phyloP scores from a whole-genome alignment of 2,329 filamentous ascomycete species.

The Aspergillus awamori region DNA sequence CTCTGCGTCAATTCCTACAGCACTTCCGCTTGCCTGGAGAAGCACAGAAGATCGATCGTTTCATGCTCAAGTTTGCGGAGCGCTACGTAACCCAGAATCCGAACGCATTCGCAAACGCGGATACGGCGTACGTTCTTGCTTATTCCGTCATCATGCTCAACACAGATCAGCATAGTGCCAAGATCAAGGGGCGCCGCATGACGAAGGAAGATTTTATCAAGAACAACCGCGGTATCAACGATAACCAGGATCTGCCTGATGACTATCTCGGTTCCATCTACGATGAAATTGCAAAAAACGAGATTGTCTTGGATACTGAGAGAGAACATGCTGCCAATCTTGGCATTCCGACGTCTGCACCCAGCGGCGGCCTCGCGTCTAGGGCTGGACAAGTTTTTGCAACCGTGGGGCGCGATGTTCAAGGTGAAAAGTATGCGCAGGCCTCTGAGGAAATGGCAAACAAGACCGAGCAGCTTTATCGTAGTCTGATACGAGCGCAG shows the following conservation, averaged over 20 bases:
- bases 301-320: slow-evolving; percentile 94
- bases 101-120: slow-evolving; percentile 95
- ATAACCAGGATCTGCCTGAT: slow-evolving; percentile 87
- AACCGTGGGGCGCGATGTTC: slow-evolving; percentile 86
- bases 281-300: slow-evolving; percentile 86
- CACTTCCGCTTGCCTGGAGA: slow-evolving; percentile 94
- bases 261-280: slow-evolving; percentile 89
- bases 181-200: slow-evolving; percentile 82
- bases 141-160: slow-evolving; percentile 98
- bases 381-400: slow-evolving; percentile 86
- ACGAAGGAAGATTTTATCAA: slow-evolving; percentile 97
- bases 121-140: slow-evolving; percentile 92
- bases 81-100: slow-evolving; percentile 93
- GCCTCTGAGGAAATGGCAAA: slow-evolving; percentile 92
- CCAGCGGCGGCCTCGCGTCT: slow-evolving; percentile 73
- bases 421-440: slow-evolving; percentile 89
- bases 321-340: slow-evolving; percentile 83
- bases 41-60: slow-evolving; percentile 97
- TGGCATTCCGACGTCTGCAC: slow-evolving; percentile 63
- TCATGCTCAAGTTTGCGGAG: slow-evolving; percentile 99
- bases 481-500: slow-evolving; percentile 87
- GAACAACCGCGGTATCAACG: slow-evolving; percentile 98
- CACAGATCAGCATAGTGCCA: slow-evolving; percentile 89
- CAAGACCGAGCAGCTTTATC: slow-evolving; percentile 83
- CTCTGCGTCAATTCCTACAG: slow-evolving; percentile 87